Evolutionary conservation across 257 asterid genomes (phyloP).

Genomic region (Asclepias syriaca): DNA sequence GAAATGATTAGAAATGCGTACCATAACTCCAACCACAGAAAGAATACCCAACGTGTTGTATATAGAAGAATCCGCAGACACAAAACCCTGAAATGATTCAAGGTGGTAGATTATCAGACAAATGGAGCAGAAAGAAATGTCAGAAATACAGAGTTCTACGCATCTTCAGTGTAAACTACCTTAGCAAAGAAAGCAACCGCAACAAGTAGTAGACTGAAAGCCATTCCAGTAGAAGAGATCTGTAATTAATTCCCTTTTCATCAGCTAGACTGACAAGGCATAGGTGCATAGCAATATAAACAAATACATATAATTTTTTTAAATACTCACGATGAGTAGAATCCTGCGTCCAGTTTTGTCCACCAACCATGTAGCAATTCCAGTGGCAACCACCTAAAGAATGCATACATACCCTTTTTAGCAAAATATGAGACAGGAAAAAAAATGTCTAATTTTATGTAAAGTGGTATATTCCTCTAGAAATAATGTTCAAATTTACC

Average conservation of each 20-base stretch:
- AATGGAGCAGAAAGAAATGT: neutral
- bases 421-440: neutral
- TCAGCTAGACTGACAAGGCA: conserved; percentile 10
- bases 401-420: conserved; percentile 6
- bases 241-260: conserved; percentile 23
- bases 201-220: conserved; percentile 71
- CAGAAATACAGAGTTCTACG: neutral
- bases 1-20: conserved; percentile 22
- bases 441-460: neutral
- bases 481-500: conserved; percentile 34
- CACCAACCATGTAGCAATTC: conserved; percentile 73
- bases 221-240: conserved; percentile 86
- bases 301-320: neutral
- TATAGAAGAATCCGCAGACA: conserved; percentile 40
- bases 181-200: conserved; percentile 64
- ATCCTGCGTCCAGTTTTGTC: conserved; percentile 92
- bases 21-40: conserved; percentile 60
- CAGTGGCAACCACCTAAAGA: conserved; percentile 83
- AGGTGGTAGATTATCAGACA: conserved; percentile 15
- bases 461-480: neutral
- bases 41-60: conserved; percentile 54
- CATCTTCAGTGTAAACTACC: conserved; percentile 33
- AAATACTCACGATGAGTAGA: conserved; percentile 60
- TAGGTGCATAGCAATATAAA: neutral
- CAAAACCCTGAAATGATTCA: conserved; percentile 40